Percentiles rank a stretch among this genome's conserved stretches.
These are phyloP conservation scores for Aspergillus eucalypticola DNA, from an alignment of 2,329 filamentous ascomycete species.

Conservation along the genomic window DNA sequence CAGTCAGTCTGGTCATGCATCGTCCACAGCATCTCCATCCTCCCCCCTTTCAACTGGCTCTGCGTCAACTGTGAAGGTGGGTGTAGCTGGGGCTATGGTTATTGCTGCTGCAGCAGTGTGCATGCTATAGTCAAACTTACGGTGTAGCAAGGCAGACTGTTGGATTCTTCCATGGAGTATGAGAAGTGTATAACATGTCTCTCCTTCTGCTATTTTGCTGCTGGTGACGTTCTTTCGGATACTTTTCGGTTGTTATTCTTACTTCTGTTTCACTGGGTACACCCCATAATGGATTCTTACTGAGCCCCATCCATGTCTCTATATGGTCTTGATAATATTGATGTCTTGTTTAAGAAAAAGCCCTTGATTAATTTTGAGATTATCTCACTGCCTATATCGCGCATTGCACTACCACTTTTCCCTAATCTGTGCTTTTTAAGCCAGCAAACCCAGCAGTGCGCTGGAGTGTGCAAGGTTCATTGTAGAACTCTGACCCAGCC, in stretches of 20 bases:
- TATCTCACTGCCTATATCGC: background rate
- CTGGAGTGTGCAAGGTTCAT: too few relatives aligned
- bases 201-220: background rate
- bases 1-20: background rate
- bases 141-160: background rate
- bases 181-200: background rate
- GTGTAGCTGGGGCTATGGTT: slow-evolving; percentile 27
- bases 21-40: background rate
- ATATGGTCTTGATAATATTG: background rate
- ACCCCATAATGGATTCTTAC: background rate
- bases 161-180: too few relatives aligned
- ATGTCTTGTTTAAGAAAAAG: background rate
- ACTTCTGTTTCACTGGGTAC: background rate
- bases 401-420: background rate
- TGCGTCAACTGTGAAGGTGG: slow-evolving; percentile 22
- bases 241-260: background rate
- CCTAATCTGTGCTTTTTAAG: too few relatives aligned
- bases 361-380: too few relatives aligned
- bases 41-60: slow-evolving; percentile 1
- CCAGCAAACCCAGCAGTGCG: too few relatives aligned
- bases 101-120: slow-evolving; percentile 22
- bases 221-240: background rate
- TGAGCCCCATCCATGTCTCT: background rate
- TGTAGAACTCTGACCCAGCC: too few relatives aligned
- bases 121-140: background rate